Evolutionary conservation across 768 basidiomycete genomes (phyloP).

Genomic region (Tylopilus felleus): DNA sequence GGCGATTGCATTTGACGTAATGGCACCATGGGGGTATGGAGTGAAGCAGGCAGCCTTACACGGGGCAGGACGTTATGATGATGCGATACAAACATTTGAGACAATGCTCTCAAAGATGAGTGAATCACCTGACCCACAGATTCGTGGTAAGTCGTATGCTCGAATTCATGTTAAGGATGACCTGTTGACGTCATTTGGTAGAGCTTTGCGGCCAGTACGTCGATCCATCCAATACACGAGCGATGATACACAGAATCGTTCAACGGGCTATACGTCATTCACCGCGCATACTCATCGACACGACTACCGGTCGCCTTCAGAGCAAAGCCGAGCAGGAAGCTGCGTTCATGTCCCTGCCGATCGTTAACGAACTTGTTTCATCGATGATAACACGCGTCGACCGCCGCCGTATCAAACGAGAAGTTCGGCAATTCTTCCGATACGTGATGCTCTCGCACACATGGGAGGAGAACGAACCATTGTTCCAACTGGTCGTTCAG

Average conservation of each 20-base stretch:
- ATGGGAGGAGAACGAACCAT: too few species aligned
- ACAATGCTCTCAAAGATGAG: not conserved
- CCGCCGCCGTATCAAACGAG: not conserved
- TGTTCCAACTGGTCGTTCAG: not conserved
- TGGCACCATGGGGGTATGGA: slow-evolving; percentile 1
- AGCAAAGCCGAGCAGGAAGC: not conserved
- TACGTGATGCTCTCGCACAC: too few species aligned
- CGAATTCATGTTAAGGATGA: rapidly evolving
- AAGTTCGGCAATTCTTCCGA: not conserved
- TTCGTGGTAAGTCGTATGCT: not conserved
- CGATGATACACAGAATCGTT: not conserved
- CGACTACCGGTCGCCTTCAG: not conserved
- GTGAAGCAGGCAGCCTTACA: not conserved
- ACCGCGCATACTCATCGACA: slow-evolving; percentile 1
- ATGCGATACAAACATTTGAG: not conserved
- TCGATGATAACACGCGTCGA: not conserved
- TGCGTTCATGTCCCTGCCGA: not conserved
- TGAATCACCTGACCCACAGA: not conserved
- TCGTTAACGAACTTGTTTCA: not conserved
- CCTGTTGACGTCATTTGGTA: not conserved
- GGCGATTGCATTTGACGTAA: not conserved
- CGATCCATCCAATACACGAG: not conserved
- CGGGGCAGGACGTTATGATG: not conserved
- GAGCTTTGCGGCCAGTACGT: not conserved
- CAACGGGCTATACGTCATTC: not conserved